Conservation (phyloP, 202 grass and related monocot genomes). For the Setaria italica region DNA sequence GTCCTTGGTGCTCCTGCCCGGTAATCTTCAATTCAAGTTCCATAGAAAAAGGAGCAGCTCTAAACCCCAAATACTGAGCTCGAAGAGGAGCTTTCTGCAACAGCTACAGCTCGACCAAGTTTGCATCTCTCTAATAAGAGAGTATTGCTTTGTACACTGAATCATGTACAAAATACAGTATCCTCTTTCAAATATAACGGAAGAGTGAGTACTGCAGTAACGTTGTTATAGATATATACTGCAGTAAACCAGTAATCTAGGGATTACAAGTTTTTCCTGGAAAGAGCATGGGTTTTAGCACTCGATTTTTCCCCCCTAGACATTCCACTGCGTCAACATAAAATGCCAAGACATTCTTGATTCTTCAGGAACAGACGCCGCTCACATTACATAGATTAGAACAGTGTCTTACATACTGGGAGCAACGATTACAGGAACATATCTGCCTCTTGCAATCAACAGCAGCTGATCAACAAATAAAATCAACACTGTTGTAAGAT, state of each 20-base stretch:
- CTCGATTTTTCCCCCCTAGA: background rate
- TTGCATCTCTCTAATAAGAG: background rate
- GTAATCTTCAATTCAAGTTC: background rate
- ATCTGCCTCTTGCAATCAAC: conserved; percentile 44
- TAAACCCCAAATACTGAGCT: background rate
- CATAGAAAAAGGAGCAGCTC: background rate
- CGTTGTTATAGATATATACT: background rate
- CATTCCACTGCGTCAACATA: background rate
- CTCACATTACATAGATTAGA: conserved; percentile 26
- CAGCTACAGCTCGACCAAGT: background rate
- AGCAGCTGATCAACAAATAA: conserved; percentile 57
- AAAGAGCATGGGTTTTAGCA: background rate
- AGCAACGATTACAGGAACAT: conserved; percentile 22
- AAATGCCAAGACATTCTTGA: background rate
- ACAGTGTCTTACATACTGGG: conserved; percentile 29
- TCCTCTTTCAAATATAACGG: background rate
- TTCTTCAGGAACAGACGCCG: conserved; percentile 12
- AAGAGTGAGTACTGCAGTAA: background rate
- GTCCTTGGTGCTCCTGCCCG: background rate
- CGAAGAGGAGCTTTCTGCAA: background rate
- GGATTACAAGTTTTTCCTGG: background rate
- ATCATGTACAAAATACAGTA: background rate
- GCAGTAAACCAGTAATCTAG: background rate
- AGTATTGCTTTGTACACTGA: background rate
- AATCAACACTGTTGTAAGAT: conserved; percentile 55